Base-by-base conservation (phyloP, 192 early-diverging fungal species). In the Coemansia sp. region DNA sequence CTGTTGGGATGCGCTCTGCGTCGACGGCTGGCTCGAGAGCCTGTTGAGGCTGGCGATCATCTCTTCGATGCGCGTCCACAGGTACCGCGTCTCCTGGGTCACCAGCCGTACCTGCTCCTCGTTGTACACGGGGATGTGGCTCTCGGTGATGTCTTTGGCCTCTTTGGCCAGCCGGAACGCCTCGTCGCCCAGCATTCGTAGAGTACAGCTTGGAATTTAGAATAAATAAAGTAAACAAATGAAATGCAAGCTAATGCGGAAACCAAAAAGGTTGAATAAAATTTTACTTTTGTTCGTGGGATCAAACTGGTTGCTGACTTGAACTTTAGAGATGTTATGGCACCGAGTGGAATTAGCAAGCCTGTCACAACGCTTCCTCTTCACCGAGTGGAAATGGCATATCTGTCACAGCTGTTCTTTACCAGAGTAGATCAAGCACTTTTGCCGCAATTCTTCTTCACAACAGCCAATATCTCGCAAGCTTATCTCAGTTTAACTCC, bases 71-170 rank as follows among this genome's bases (percentile, higher is more conserved):
- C 69, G 82, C 29, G 78, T 73, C 68, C 83, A 83, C 12, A 90
- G 65, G 58, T 84, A 74, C 22, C 86, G 84, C 64, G 92, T 85
- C 73, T 96, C 94, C 48, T 87, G 81, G 38, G 87, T 82, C 44
- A 94, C 90, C 64, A 84, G 84, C 29, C 88, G 84, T 23, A 97
- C 90, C 6, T 87, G 77, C 49, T 89, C 86, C 47, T 89, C 88
- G 68, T 91, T 90, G 80, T 97, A 95, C 6, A 87, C 84, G 7
- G 86, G 79, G 19, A 89, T 83, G 52, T 84, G 73, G 60, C 91
- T 88, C 10, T 82, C 44, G 23, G 88, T 83, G 7, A 73, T 70
- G 27, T 91, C 84, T 60, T 92, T 95, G 46, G 87, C 83, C 62
- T 96, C 90, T 27, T 88, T 87, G 14, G 88, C 86, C 24, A 96